Conservation (phyloP, 768 basidiomycete species). For the Tubosaeta brunneosetosa region DNA sequence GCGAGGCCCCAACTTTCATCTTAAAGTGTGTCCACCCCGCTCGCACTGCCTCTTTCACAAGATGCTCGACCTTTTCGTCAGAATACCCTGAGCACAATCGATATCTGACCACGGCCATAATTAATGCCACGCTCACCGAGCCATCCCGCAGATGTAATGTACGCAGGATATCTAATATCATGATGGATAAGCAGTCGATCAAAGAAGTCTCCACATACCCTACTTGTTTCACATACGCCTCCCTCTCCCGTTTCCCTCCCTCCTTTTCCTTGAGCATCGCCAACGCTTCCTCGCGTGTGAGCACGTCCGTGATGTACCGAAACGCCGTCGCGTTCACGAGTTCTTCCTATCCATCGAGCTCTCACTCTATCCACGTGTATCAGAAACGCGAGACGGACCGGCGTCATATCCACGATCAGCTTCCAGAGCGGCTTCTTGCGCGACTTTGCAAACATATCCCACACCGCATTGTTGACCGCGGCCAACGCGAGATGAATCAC, state of each 20-base stretch:
- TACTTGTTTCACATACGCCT: slow-evolving; percentile 61
- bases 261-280: slow-evolving; percentile 72
- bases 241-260: slow-evolving; percentile 69
- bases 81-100: slow-evolving; percentile 53
- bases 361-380: neutral
- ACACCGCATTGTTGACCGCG: slow-evolving; percentile 85
- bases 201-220: slow-evolving; percentile 40
- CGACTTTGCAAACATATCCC: slow-evolving; percentile 84
- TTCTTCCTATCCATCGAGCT: slow-evolving; percentile 53
- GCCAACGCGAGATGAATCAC: slow-evolving; percentile 86
- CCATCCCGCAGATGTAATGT: slow-evolving; percentile 91
- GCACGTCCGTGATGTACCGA: slow-evolving; percentile 86
- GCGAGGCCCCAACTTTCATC: slow-evolving; percentile 90
- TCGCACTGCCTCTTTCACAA: slow-evolving; percentile 79
- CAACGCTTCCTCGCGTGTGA: slow-evolving; percentile 85
- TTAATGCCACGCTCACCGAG: slow-evolving; percentile 43
- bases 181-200: neutral
- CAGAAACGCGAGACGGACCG: slow-evolving; percentile 37
- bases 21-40: slow-evolving; percentile 97
- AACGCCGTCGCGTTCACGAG: slow-evolving; percentile 72
- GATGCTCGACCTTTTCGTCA: slow-evolving; percentile 80
- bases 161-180: slow-evolving; percentile 73
- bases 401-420: slow-evolving; percentile 82
- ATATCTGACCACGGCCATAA: neutral
- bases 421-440: slow-evolving; percentile 89